These are phyloP conservation scores for Penicillium bovifimosum DNA, from an alignment of 495 filamentous ascomycete species.

Conservation along the genomic window DNA sequence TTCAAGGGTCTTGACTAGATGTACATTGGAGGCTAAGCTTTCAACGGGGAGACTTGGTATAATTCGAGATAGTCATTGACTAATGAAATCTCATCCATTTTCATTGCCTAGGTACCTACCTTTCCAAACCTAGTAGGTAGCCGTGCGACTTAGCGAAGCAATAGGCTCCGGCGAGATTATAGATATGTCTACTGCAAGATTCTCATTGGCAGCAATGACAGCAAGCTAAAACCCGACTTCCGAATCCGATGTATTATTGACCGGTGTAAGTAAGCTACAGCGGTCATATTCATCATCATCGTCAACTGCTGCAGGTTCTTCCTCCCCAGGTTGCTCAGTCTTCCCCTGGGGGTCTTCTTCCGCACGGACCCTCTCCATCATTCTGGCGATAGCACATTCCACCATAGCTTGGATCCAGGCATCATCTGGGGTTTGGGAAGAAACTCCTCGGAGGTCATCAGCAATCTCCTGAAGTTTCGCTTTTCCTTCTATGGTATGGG, in stretches of 20 bases:
- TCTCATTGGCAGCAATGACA: background rate
- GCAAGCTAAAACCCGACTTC: background rate
- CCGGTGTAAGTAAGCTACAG: background rate
- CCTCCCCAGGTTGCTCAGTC: background rate
- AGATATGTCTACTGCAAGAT: background rate
- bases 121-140: too few relatives aligned
- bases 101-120: too few relatives aligned
- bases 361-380: background rate
- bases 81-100: too few relatives aligned
- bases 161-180: background rate
- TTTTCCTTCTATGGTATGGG: background rate
- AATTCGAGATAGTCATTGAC: background rate
- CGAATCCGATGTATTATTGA: background rate
- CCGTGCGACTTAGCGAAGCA: background rate
- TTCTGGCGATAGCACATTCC: too few relatives aligned
- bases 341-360: background rate
- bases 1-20: slow-evolving; percentile 27
- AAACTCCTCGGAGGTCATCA: background rate
- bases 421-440: background rate
- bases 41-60: background rate
- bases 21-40: background rate
- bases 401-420: background rate
- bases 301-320: background rate
- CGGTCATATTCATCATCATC: background rate
- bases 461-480: background rate